phyloP scores from a whole-genome alignment of 2,329 filamentous ascomycete genomes.

The Pseudocercospora fuligena region DNA sequence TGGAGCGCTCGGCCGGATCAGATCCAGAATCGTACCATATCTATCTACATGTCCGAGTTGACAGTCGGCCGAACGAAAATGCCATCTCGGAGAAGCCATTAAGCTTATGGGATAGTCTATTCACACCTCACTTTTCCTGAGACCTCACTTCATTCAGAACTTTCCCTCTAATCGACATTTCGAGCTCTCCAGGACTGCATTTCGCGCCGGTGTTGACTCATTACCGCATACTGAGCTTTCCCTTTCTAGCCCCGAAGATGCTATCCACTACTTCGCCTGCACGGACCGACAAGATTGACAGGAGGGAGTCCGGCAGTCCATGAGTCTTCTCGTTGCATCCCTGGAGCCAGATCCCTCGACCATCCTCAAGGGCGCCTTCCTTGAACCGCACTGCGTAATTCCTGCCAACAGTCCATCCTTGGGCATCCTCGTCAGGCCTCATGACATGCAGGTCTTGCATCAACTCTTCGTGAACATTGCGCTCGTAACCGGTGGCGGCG shows the following conservation, averaged over 20 bases:
- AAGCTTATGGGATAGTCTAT: too few relatives aligned
- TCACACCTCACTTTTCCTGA: too few relatives aligned
- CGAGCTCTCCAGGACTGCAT: too few relatives aligned
- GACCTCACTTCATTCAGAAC: too few relatives aligned
- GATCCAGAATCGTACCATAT: too few relatives aligned
- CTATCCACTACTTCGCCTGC: slow-evolving; percentile 45
- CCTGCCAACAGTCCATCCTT: slow-evolving; percentile 68
- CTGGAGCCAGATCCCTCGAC: slow-evolving; percentile 87
- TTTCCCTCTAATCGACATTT: too few relatives aligned
- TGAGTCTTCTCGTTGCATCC: slow-evolving; percentile 93
- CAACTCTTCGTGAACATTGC: slow-evolving; percentile 78
- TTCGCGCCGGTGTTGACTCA: too few relatives aligned
- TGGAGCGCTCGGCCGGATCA: neutral
- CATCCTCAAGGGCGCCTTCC: slow-evolving; percentile 66
- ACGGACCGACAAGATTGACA: slow-evolving; percentile 44
- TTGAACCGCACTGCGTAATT: slow-evolving; percentile 80
- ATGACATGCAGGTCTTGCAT: slow-evolving; percentile 70
- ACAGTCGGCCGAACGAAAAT: too few relatives aligned
- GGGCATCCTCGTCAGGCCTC: slow-evolving; percentile 59
- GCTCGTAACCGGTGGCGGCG: slow-evolving; percentile 83
- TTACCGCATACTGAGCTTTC: too few relatives aligned
- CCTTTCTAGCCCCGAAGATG: slow-evolving; percentile 38
- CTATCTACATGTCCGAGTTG: too few relatives aligned
- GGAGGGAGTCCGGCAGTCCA: slow-evolving; percentile 62
- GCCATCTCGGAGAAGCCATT: too few relatives aligned